A percentile compares a stretch with the other conserved stretches of the same genome.
Conservation (phyloP, 2,329 filamentous ascomycete genomes). For the Aspergillus pseudoglaucus region DNA sequence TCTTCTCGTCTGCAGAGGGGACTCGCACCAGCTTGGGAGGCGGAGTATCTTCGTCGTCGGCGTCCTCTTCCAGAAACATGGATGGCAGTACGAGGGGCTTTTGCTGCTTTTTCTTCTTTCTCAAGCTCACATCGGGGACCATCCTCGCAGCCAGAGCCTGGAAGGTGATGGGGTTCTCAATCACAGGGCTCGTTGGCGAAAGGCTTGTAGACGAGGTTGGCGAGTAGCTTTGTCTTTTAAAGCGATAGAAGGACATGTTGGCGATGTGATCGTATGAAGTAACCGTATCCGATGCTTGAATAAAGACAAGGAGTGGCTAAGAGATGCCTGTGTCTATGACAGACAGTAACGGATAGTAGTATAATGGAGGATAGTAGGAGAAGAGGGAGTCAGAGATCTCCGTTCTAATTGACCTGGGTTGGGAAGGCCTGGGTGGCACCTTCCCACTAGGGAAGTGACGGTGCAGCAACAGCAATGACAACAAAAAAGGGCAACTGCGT, state of each 20-base stretch:
- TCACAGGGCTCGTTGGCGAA: conserved; percentile 12
- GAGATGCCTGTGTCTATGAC: neutral
- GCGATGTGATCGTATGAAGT: neutral
- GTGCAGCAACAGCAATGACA: neutral
- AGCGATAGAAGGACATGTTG: conserved; percentile 7
- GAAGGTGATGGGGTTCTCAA: conserved; percentile 16
- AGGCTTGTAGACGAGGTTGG: conserved; percentile 12
- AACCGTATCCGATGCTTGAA: too few species aligned
- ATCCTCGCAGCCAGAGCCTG: conserved; percentile 9
- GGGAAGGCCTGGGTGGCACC: neutral
- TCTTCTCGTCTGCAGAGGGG: conserved; percentile 10
- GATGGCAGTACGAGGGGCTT: conserved; percentile 13
- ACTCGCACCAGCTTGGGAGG: conserved; percentile 8
- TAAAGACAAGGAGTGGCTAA: neutral
- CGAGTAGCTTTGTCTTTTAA: conserved; percentile 11
- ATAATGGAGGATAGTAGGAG: neutral
- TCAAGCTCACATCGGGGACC: conserved; percentile 13
- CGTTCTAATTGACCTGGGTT: neutral
- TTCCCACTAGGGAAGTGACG: neutral
- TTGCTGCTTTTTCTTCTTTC: conserved; percentile 13
- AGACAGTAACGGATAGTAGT: neutral
- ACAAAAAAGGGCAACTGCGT: neutral
- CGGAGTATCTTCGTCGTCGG: conserved; percentile 18
- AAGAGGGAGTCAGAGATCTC: neutral
- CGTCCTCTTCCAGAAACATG: conserved; percentile 18